Base-by-base conservation (phyloP, 495 filamentous ascomycete genomes). In the Friedmanniomyces endolithicus region DNA sequence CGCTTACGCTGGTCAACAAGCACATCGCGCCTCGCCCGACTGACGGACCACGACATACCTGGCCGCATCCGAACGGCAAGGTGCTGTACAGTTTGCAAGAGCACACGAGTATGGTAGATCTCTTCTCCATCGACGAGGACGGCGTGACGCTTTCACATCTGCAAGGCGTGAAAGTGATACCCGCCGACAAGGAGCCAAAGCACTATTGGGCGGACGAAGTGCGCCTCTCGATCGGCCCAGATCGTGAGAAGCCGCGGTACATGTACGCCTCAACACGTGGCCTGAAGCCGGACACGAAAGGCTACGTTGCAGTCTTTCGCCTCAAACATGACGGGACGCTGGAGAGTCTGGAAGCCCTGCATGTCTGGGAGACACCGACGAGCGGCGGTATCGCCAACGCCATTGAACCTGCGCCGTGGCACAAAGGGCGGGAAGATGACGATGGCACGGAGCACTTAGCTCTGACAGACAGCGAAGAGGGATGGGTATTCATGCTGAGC, bases 161-260 rank as follows among this genome's bases (percentile, higher is more conserved):
- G 19, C 37, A 39, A 12, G 58, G 52, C 43, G 53, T 57, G 12
- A 60, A 55, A 25, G 53, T 63, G 22, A 60, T 63, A 17, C 61
- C 61, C 6, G 27, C 46, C 2, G 46, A 52, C 14, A 52, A 57
- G 37, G 53, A 63, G 29, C 37, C 57, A 22, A 56, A 53, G 29
- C 17, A 54, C 9, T 63, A 56, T 33, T 63, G 60, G 60, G 60
- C 60, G 16, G 60, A 63, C 52, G 60, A 63, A 25, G 60, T 63
- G 12, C 48, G 60, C 4, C 20, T 60, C 2, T 56, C 48, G n/a
- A 57, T 51, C 1, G 50, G 55, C 6, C 55, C 55, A 2, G 55
- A 58, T 35, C 16, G 20, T n/a, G 11, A 14, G 37, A 27, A 50
- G 43, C 60, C 60, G 11, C 43, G 17, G 25, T 63, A 59, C 33